phyloP scores from a whole-genome alignment of 306 rosid species.

The Ochetophila trinervis region DNA sequence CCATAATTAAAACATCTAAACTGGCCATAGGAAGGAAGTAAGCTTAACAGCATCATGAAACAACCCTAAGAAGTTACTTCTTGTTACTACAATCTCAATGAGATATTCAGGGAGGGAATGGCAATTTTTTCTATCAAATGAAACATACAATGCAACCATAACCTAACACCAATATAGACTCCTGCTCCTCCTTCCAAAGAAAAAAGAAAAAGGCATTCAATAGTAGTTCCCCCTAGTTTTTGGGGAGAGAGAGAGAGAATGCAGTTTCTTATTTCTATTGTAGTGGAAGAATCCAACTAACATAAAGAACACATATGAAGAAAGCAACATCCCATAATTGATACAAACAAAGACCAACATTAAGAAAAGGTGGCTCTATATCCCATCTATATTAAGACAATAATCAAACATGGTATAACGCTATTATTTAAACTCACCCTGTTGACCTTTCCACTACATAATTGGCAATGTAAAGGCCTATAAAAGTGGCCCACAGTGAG shows the following conservation, averaged over 20 bases:
- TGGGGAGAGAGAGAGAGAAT: too few species aligned
- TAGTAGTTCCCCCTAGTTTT: too few species aligned
- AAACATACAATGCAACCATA: background rate
- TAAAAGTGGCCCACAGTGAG: slow-evolving; percentile 96
- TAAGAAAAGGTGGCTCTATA: background rate
- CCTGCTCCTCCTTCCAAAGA: too few species aligned
- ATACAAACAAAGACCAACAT: too few species aligned
- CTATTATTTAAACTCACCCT: slow-evolving; percentile 61
- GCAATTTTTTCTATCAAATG: background rate
- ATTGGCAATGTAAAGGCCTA: slow-evolving; percentile 95
- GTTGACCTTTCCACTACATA: slow-evolving; percentile 96
- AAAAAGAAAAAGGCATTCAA: too few species aligned
- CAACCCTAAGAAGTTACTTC: background rate
- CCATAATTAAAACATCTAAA: slow-evolving; percentile 13
- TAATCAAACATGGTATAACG: slow-evolving; percentile 15
- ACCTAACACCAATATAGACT: background rate
- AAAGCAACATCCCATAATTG: background rate
- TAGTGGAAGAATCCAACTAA: too few species aligned
- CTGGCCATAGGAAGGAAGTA: background rate
- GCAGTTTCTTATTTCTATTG: too few species aligned
- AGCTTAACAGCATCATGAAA: background rate
- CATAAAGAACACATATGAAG: background rate
- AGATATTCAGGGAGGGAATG: too few species aligned
- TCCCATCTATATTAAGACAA: slow-evolving; percentile 1
- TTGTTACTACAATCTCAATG: too few species aligned